Conservation (phyloP, 192 early-diverging fungal genomes). For the Linnemannia zychae region DNA sequence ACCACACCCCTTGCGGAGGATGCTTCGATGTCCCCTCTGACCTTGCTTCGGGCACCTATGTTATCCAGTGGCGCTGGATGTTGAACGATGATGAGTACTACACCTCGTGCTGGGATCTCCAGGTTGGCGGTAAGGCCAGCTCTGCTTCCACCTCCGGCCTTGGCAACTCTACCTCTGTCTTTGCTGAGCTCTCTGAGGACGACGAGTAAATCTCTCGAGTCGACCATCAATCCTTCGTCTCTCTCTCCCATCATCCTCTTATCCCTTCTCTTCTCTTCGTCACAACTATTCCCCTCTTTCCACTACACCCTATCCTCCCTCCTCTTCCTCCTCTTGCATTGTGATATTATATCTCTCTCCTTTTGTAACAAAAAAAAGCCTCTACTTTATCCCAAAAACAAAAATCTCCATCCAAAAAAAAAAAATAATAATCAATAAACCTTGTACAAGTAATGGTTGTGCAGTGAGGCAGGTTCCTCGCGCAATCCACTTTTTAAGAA, state of each 20-base stretch:
- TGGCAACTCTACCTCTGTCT: conserved; percentile 4
- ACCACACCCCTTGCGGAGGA: conserved; percentile 49
- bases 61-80: conserved; percentile 55
- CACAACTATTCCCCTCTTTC: too few relatives aligned
- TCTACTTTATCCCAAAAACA: too few relatives aligned
- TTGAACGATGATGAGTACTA: conserved; percentile 49
- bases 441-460: background rate
- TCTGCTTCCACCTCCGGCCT: background rate
- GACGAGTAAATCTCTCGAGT: background rate
- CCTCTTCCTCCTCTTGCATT: background rate
- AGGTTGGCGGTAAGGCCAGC: background rate
- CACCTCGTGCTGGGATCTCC: conserved; percentile 53
- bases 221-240: background rate
- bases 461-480: background rate
- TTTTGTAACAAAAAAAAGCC: background rate
- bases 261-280: conserved; percentile 6
- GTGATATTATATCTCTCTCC: background rate
- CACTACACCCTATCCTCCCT: background rate
- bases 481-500: background rate
- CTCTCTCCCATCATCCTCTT: background rate
- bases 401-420: background rate
- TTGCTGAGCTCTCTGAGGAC: conserved; percentile 27
- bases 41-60: conserved; percentile 33
- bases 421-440: background rate
- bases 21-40: conserved; percentile 29